A percentile compares a stretch with the other conserved stretches of the same genome.
These are phyloP conservation scores for Rhizopogon hawkerae DNA, from an alignment of 1,284 basidiomycete genomes.

Conservation along the genomic window DNA sequence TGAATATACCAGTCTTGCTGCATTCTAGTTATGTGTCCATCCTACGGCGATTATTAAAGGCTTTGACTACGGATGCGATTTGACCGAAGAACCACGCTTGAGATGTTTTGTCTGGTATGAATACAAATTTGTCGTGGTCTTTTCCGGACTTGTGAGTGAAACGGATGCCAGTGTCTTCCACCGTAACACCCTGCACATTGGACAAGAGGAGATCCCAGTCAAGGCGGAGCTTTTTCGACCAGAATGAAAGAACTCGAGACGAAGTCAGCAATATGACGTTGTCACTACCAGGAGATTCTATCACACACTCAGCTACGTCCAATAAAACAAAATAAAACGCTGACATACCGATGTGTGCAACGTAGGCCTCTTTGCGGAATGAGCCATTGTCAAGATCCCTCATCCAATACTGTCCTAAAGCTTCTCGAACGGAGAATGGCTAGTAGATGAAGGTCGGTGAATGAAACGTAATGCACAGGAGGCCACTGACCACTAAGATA, in stretches of 20 bases:
- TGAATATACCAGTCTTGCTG: slow-evolving; percentile 5
- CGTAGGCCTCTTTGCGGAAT: slow-evolving; percentile 80
- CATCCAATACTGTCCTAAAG: slow-evolving; percentile 95
- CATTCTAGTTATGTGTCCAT: slow-evolving; percentile 44
- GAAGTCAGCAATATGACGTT: slow-evolving; percentile 80
- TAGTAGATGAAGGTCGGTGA: slow-evolving; percentile 24
- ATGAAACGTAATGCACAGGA: background rate
- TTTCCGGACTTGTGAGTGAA: slow-evolving; percentile 72
- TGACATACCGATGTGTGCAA: slow-evolving; percentile 79
- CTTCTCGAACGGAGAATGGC: slow-evolving; percentile 85
- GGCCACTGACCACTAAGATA: slow-evolving; percentile 63
- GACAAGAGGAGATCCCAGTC: slow-evolving; percentile 91
- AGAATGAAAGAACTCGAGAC: slow-evolving; percentile 74
- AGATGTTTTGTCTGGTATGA: slow-evolving; percentile 63
- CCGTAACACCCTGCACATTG: slow-evolving; percentile 80
- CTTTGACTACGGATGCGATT: slow-evolving; percentile 64
- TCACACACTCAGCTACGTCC: slow-evolving; percentile 10
- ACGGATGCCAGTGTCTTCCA: slow-evolving; percentile 84
- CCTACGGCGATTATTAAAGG: slow-evolving; percentile 60
- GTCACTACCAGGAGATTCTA: slow-evolving; percentile 75
- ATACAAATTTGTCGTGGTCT: slow-evolving; percentile 67
- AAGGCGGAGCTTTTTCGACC: slow-evolving; percentile 76
- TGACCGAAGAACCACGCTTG: slow-evolving; percentile 74
- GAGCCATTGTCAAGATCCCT: slow-evolving; percentile 83
- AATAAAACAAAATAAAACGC: background rate